Evolutionary conservation across 345 rosid species (phyloP), one percentile per base, ranked within the genome.

Genomic region (Citrus mangshanensis): DNA sequence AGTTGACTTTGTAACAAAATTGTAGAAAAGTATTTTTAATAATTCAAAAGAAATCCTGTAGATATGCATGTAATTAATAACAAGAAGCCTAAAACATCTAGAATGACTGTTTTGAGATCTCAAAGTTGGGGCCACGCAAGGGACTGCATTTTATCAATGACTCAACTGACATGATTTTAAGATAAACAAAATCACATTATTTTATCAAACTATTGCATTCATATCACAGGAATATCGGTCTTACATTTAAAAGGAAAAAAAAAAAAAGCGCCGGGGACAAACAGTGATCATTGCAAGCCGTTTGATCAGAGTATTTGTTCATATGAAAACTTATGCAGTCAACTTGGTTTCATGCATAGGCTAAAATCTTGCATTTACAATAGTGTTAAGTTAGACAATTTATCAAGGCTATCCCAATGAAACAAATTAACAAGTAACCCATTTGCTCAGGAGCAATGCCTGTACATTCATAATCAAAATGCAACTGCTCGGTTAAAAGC

Each of bases 61-160:
- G 35, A 72, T n/a, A 72, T 54, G 10, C 25, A 51, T 71, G 25
- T 46, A 70, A 78, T 78, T 71, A 35, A 63, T 72, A 51, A 78
- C 54, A 9, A 10, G 7, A 22, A 72, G 22, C 51, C 51, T 12
- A 61, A 58, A 78, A 59, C n/a, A 62, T 62, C 28, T 46, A 46
- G 51, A 13, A 46, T 13, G 55, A 22, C 55, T 22, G 55, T 16
- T 40, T 68, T 68, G 28, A 67, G 54, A 68, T 51, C 32, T 68
- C 55, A 68, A 30, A 68, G 14, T 51, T 22, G 72, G 19, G 32
- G 55, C 72, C 55, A n/a, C 5, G 0, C 24, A 65, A 46, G 51
- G 18, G 51, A 46, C 51, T 42, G 51, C 68, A 19, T 64, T 34
- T 66, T 19, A 16, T 66, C 9, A 35, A 66, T 65, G 42, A 32